Percentiles rank a stretch among this genome's conserved stretches.
Conservation (phyloP, 2,329 filamentous ascomycete species). For the Ceratocystis lukuohia region DNA sequence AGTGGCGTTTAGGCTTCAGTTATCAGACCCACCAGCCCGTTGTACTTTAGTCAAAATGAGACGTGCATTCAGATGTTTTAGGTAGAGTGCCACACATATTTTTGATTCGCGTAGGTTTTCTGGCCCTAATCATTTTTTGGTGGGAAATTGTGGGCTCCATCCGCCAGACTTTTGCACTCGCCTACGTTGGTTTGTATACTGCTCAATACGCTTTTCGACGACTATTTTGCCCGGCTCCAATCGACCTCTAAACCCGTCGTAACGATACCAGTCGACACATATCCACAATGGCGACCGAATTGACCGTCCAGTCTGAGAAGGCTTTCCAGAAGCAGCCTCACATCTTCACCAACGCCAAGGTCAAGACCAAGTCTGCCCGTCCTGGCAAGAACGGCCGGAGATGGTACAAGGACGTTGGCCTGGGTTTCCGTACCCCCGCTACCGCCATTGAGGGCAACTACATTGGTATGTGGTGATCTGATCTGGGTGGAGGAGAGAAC, state of each 20-base stretch:
- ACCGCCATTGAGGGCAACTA: constrained; percentile 97
- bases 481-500: neutral
- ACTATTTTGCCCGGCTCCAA: constrained; percentile 18
- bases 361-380: constrained; percentile 68
- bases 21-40: neutral
- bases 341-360: constrained; percentile 98
- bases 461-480: constrained; percentile 63
- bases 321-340: constrained; percentile 99
- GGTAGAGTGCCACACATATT: constrained; percentile 16
- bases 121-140: constrained; percentile 20
- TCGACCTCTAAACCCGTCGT: constrained; percentile 18
- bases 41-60: neutral
- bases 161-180: constrained; percentile 19
- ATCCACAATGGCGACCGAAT: constrained; percentile 79
- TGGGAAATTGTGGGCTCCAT: constrained; percentile 19
- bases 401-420: constrained; percentile 98
- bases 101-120: constrained; percentile 14
- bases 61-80: neutral
- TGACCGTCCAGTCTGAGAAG: constrained; percentile 99
- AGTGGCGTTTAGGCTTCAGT: neutral
- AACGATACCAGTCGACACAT: constrained; percentile 20
- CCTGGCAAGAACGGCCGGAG: constrained; percentile 85
- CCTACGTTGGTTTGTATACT: constrained; percentile 13
- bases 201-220: constrained; percentile 18
- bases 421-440: constrained; percentile 98